Conservation (phyloP, 148 eudicot species). For the Nepenthes gracilis region DNA sequence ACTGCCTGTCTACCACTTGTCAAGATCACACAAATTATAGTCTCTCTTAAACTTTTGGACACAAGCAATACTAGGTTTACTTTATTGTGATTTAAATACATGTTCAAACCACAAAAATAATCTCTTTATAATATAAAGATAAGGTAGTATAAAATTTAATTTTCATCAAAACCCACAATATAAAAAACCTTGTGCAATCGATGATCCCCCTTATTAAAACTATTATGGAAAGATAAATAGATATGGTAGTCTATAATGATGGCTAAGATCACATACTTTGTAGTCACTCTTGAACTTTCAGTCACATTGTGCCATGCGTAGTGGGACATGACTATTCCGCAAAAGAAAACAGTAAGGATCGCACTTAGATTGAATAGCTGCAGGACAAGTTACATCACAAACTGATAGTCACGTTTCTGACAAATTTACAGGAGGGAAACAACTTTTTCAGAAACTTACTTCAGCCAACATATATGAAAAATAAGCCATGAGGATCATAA, state of each 20-base stretch:
- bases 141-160: too few relatives aligned
- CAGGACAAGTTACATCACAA: slow-evolving; percentile 9
- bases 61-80: too few relatives aligned
- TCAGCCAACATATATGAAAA: slow-evolving; percentile 75
- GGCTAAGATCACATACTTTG: slow-evolving; percentile 39
- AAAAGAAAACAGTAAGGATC: slow-evolving; percentile 83
- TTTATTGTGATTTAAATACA: too few relatives aligned
- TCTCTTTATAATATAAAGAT: too few relatives aligned
- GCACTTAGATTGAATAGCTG: slow-evolving; percentile 66
- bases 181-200: too few relatives aligned
- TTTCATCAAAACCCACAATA: too few relatives aligned
- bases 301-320: slow-evolving; percentile 91
- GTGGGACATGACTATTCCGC: slow-evolving; percentile 89
- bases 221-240: background rate
- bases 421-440: background rate
- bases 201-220: background rate
- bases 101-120: too few relatives aligned
- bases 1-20: too few relatives aligned
- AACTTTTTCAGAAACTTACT: slow-evolving; percentile 28
- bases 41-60: too few relatives aligned
- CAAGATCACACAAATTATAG: too few relatives aligned
- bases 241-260: background rate
- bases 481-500: slow-evolving; percentile 84
- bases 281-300: slow-evolving; percentile 73
- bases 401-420: background rate